Evolutionary conservation across 805 yeast species (phyloP), one percentile per base, ranked within the genome.

Genomic region (Candida sonorensis): DNA sequence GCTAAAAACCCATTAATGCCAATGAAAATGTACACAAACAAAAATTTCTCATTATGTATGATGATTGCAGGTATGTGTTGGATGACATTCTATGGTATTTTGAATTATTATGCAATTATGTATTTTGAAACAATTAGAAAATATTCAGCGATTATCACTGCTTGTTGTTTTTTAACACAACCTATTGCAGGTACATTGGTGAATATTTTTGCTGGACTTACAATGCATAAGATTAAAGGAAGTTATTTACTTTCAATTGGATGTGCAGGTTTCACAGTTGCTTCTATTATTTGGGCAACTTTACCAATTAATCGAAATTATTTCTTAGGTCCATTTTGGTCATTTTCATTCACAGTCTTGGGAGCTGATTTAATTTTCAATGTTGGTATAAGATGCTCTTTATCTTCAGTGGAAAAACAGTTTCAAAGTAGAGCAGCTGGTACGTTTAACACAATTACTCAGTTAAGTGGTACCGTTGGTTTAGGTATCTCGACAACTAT

Each of bases 301-400:
- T 48, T 57, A 37, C 40, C 54, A 3, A 51, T 54, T 1, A 39
- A 53, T 20, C 41, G 63, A 21, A 48, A 50, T 24, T 69, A 64
- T 41, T 69, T 69, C 55, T 47, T 63, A 5, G 65, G 69, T 12
- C 69, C 73, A 14, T 67, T 69, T 35, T 66, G 67, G 49, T 60
- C 69, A 0, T 55, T 61, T 31, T 43, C 56, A 10, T 41, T 63
- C 17, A 46, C 60, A 0, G 72, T 66, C 20, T 24, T 69, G 11
- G 74, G 74, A 1, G 72, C 72, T 0, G 75, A 70, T 45, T 42
- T 70, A 5, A 48, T 62, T 11, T 69, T 62, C 41, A 69, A 69
- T 40, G 67, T 69, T 7, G 58, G 62, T 17, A 69, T 65, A 35
- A 48, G 69, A 46, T 60, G 63, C 23, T 53, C 70, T 1, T 46